These are phyloP conservation scores for Myxozyma monticola DNA, from an alignment of 805 yeast genomes.

Conservation along the genomic window DNA sequence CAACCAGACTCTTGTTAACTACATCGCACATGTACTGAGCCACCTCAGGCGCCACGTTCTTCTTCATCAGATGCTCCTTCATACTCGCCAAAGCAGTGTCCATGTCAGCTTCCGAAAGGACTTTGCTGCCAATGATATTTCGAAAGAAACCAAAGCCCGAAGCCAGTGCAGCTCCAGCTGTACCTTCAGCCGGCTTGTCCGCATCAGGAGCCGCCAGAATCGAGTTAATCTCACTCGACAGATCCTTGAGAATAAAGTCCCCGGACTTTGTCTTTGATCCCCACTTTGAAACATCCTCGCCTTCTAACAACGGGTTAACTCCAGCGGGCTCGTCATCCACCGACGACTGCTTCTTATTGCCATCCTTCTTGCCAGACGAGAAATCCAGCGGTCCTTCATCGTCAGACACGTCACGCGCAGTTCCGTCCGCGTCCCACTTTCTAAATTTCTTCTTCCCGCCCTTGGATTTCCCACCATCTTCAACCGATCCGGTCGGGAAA, in stretches of 20 bases:
- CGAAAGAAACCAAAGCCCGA: slow-evolving; percentile 57
- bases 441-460: slow-evolving; percentile 49
- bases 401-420: slow-evolving; percentile 46
- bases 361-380: slow-evolving; percentile 40
- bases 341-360: background rate
- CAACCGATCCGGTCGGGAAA: background rate
- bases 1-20: slow-evolving; percentile 67
- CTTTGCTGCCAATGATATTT: slow-evolving; percentile 67
- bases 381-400: slow-evolving; percentile 55
- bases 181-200: slow-evolving; percentile 4
- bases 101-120: slow-evolving; percentile 62
- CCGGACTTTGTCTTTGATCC: slow-evolving; percentile 52
- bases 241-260: slow-evolving; percentile 64
- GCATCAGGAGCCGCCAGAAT: slow-evolving; percentile 38
- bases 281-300: slow-evolving; percentile 38
- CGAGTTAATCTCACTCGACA: slow-evolving; percentile 54
- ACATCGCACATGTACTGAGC: slow-evolving; percentile 70
- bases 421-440: slow-evolving; percentile 69
- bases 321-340: slow-evolving; percentile 26
- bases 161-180: slow-evolving; percentile 31
- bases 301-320: slow-evolving; percentile 32
- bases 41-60: slow-evolving; percentile 89
- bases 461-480: slow-evolving; percentile 19
- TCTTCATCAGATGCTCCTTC: slow-evolving; percentile 73
- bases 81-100: slow-evolving; percentile 63